Conservation (phyloP, 2,329 filamentous ascomycete species). For the Trichocomaceae sp. region DNA sequence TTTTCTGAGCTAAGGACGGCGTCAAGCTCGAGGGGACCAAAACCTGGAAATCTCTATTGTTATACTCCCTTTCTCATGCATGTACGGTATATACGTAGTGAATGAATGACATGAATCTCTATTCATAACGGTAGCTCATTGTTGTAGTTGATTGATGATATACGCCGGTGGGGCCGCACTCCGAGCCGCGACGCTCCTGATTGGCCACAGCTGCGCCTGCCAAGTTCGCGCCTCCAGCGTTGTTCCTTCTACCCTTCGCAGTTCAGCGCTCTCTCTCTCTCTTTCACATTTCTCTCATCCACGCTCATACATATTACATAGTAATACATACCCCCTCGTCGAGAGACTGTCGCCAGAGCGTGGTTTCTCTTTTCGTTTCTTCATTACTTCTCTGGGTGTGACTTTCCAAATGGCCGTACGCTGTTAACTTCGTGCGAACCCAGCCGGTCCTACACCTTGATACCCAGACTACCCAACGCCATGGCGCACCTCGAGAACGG, state of each 20-base stretch:
- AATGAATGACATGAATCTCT: neutral
- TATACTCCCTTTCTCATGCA: neutral
- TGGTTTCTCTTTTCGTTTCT: neutral
- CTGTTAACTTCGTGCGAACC: slow-evolving; percentile 4
- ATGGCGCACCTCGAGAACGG: slow-evolving; percentile 50
- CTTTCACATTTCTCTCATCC: neutral
- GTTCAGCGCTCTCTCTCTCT: neutral
- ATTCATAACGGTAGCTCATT: neutral
- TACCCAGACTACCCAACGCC: slow-evolving; percentile 15
- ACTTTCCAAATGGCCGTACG: slow-evolving; percentile 4
- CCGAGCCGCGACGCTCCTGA: neutral
- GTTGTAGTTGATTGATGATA: neutral
- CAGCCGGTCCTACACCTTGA: slow-evolving; percentile 11
- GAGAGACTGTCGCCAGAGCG: neutral
- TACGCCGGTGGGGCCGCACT: neutral
- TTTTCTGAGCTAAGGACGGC: neutral
- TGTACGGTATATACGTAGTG: neutral
- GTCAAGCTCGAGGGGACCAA: neutral
- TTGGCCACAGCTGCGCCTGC: neutral
- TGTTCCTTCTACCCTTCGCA: neutral
- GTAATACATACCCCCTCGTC: neutral
- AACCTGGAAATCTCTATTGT: neutral
- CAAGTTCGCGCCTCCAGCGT: slow-evolving; percentile 5
- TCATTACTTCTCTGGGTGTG: neutral
- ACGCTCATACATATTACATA: no score